Evolutionary conservation across 2,329 filamentous ascomycete genomes (phyloP), one percentile per base, ranked within the genome.

Genomic region (Ophiocordyceps sinensis): DNA sequence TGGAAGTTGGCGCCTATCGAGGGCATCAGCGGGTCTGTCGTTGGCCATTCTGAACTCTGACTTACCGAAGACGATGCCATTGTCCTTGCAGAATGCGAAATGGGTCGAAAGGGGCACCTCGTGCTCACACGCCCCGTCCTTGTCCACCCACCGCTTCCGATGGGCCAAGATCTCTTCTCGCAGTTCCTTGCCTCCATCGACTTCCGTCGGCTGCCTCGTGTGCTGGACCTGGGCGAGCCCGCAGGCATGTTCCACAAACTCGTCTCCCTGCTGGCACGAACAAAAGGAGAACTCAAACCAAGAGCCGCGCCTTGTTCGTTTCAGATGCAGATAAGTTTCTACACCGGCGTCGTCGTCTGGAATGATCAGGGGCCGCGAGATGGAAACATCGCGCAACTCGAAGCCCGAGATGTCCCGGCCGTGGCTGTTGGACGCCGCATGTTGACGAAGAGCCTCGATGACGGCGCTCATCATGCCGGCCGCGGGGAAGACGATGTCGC

Each of bases 281-380:
- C 28, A 40, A 5, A 36, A 40, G 31, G 39, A 40, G 23, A 40
- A 40, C 11, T 36, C 39, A 26, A 36, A 28, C 39, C 39, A 40
- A 28, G 39, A 21, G n/a, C 38, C 38, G 9, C 21, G 13, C 31
- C 36, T 40, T 36, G 32, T 36, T 9, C 39, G 39, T 14, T 40
- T 36, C 6, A 40, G 31, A 26, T 36, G 31, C 2, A 40, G 32
- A 10, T 28, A 40, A 14, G 19, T 23, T 17, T 40, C 39, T 2
- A 28, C 32, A 3, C 39, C 39, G 4, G 19, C 13, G 7, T 40
- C 39, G 26, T 35, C 28, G 6, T 28, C 23, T 10, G 39, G 39
- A 26, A 40, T 40, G 3, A 40, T 28, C 7, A 40, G 26, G n/a
- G 39, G 32, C 32, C 17, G 21, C 11, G 21, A 28, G 23, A 40